Evolutionary conservation across 2,329 filamentous ascomycete genomes (phyloP).

Genomic region (Gaeumannomyces tritici): DNA sequence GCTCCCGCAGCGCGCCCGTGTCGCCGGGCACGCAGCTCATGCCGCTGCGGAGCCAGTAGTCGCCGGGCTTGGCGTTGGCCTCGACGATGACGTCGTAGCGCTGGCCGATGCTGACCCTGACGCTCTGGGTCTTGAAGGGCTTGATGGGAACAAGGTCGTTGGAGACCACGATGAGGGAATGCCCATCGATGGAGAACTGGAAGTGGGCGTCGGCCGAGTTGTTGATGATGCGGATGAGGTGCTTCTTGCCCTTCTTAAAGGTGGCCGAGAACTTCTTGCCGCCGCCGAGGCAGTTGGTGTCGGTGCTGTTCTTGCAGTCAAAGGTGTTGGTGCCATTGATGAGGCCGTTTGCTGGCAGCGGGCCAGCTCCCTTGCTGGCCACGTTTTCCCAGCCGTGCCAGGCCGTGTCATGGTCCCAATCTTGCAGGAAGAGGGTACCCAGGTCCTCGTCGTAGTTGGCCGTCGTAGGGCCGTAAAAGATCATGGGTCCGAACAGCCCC

Average conservation of each 20-base stretch:
- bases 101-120: slow-evolving; percentile 38
- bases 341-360: background rate
- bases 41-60: slow-evolving; percentile 8
- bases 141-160: slow-evolving; percentile 35
- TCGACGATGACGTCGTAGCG: slow-evolving; percentile 12
- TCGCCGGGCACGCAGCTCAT: slow-evolving; percentile 5
- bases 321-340: slow-evolving; percentile 5
- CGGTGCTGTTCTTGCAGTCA: background rate
- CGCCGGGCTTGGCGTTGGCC: slow-evolving; percentile 5
- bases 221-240: slow-evolving; percentile 23
- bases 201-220: slow-evolving; percentile 19
- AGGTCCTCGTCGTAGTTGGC: slow-evolving; percentile 4
- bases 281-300: background rate
- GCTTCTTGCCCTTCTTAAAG: slow-evolving; percentile 14
- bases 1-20: background rate
- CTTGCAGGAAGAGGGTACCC: background rate
- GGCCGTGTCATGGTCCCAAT: background rate
- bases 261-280: slow-evolving; percentile 2
- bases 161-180: slow-evolving; percentile 29
- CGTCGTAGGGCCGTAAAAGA: slow-evolving; percentile 20
- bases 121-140: slow-evolving; percentile 34
- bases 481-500: slow-evolving; percentile 35
- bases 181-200: slow-evolving; percentile 27
- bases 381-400: background rate
- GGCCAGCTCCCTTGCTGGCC: background rate